Percentiles rank a stretch among this genome's conserved stretches.
These are phyloP conservation scores for Mycena chlorophos DNA, from an alignment of 768 basidiomycete genomes.

Conservation along the genomic window DNA sequence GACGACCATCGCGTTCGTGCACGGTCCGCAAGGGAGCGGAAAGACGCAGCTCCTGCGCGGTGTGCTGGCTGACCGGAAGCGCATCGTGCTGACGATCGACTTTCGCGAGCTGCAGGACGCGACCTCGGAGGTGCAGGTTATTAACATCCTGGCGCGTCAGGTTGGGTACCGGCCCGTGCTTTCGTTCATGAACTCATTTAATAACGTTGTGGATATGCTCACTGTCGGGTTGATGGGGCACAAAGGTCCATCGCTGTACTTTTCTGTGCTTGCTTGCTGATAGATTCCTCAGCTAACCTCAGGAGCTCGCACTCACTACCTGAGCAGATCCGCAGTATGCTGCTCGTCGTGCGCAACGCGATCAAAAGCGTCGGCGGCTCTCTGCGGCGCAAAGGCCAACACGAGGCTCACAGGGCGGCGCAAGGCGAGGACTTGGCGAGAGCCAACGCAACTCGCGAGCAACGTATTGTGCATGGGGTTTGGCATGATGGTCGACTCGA, in stretches of 20 bases:
- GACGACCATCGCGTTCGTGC: slow-evolving; percentile 71
- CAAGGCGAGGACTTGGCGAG: slow-evolving; percentile 5
- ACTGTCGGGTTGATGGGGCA: slow-evolving; percentile 94
- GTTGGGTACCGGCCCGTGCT: slow-evolving; percentile 91
- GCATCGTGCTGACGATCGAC: slow-evolving; percentile 79
- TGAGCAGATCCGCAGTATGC: slow-evolving; percentile 82
- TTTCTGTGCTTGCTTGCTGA: not conserved
- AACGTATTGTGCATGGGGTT: slow-evolving; percentile 57
- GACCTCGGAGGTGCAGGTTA: slow-evolving; percentile 64
- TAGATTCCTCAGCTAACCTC: slow-evolving; percentile 59
- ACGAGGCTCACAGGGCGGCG: slow-evolving; percentile 47
- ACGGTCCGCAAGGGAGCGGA: slow-evolving; percentile 84
- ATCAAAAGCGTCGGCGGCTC: slow-evolving; percentile 63
- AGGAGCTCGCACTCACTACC: slow-evolving; percentile 60
- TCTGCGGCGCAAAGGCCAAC: slow-evolving; percentile 42
- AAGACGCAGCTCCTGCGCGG: slow-evolving; percentile 61
- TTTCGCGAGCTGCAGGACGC: slow-evolving; percentile 73
- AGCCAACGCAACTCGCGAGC: slow-evolving; percentile 7
- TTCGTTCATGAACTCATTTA: slow-evolving; percentile 78
- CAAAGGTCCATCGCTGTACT: slow-evolving; percentile 44
- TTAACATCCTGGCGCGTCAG: slow-evolving; percentile 70
- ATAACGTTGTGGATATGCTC: slow-evolving; percentile 86
- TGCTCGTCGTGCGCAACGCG: slow-evolving; percentile 73
- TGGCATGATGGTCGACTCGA: slow-evolving; percentile 91
- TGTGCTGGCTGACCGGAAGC: slow-evolving; percentile 51